These are phyloP conservation scores for Insectozyma bohioensis DNA, from an alignment of 1,139 yeast species.

Conservation along the genomic window DNA sequence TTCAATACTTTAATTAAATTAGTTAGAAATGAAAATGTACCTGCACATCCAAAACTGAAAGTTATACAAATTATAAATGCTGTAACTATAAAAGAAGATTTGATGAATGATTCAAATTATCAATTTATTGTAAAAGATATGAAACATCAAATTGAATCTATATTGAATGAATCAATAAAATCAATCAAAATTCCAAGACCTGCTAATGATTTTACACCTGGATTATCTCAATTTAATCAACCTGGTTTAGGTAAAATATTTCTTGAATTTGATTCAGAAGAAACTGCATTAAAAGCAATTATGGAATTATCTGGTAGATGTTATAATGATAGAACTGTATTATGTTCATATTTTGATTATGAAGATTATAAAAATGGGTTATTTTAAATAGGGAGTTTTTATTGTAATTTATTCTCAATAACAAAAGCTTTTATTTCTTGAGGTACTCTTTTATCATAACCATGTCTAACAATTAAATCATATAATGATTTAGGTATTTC, in stretches of 20 bases:
- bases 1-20: slow-evolving; percentile 30
- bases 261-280: slow-evolving; percentile 58
- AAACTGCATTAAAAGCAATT: slow-evolving; percentile 58
- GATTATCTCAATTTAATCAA: slow-evolving; percentile 41
- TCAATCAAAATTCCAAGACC: slow-evolving; percentile 70
- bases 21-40: slow-evolving; percentile 35
- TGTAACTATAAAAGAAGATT: slow-evolving; percentile 63
- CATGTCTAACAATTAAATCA: slow-evolving; percentile 69
- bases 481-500: slow-evolving; percentile 70
- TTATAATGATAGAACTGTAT: slow-evolving; percentile 68
- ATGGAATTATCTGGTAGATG: slow-evolving; percentile 64
- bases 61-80: slow-evolving; percentile 69
- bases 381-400: slow-evolving; percentile 12
- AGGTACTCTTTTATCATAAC: slow-evolving; percentile 56
- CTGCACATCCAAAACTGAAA: slow-evolving; percentile 44
- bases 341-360: slow-evolving; percentile 65
- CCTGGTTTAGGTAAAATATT: slow-evolving; percentile 74
- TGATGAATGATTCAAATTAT: slow-evolving; percentile 51
- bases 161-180: slow-evolving; percentile 25
- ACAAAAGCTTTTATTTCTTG: slow-evolving; percentile 31
- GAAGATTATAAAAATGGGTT: slow-evolving; percentile 47
- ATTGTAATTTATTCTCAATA: slow-evolving; percentile 3
- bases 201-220: slow-evolving; percentile 46
- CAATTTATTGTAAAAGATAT: slow-evolving; percentile 50
- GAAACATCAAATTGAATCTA: background rate